phyloP scores from a whole-genome alignment of 192 early-diverging fungal species.

The Borealophlyctis nickersoniae region DNA sequence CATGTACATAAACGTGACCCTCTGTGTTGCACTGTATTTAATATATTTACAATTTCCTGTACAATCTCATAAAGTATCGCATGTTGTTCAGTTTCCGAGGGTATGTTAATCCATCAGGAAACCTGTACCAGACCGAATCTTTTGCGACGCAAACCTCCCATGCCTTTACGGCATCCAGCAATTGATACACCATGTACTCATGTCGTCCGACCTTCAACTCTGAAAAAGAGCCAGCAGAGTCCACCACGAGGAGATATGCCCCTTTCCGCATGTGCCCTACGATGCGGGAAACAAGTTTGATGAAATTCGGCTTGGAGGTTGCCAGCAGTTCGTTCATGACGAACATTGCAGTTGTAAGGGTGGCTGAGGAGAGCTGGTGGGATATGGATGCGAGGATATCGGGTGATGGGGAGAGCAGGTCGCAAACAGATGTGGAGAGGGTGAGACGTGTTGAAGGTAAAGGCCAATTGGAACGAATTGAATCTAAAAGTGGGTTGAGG shows the following conservation, averaged over 20 bases:
- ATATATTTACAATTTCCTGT: slow-evolving; percentile 56
- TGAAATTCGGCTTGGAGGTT: slow-evolving; percentile 68
- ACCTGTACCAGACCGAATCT: slow-evolving; percentile 67
- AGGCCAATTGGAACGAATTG: slow-evolving; percentile 9
- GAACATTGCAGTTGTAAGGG: slow-evolving; percentile 85
- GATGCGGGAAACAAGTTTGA: slow-evolving; percentile 70
- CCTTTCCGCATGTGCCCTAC: slow-evolving; percentile 64
- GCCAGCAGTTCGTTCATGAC: slow-evolving; percentile 89
- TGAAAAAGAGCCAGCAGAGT: slow-evolving; percentile 92
- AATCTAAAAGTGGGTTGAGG: slow-evolving; percentile 11
- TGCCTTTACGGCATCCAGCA: slow-evolving; percentile 75
- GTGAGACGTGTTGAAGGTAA: background rate
- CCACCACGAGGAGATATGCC: slow-evolving; percentile 72
- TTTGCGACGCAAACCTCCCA: slow-evolving; percentile 65
- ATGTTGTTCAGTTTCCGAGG: slow-evolving; percentile 84
- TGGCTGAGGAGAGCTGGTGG: slow-evolving; percentile 44
- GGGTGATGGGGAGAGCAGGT: slow-evolving; percentile 25
- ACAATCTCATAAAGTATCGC: slow-evolving; percentile 87
- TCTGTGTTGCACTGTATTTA: background rate
- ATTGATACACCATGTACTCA: slow-evolving; percentile 86
- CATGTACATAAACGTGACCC: too few species aligned
- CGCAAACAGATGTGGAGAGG: slow-evolving; percentile 8
- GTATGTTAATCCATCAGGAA: slow-evolving; percentile 63
- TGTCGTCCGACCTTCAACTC: slow-evolving; percentile 68
- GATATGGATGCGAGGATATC: background rate